Base-by-base conservation (phyloP, 2,329 filamentous ascomycete genomes). In the Penicillium capsulatum region DNA sequence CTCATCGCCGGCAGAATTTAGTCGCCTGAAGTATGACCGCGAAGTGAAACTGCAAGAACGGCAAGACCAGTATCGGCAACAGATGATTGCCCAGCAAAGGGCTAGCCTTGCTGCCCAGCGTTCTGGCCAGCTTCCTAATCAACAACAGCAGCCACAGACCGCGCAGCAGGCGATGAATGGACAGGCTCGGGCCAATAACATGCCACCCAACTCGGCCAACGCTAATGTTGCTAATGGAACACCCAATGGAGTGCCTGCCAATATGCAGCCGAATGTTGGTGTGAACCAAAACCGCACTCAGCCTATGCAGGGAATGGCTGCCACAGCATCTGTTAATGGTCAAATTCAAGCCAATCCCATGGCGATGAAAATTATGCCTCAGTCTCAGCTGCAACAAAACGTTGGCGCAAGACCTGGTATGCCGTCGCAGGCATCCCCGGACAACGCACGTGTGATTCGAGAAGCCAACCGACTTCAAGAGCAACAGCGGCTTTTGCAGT, bases 1-100 rank as follows among this genome's bases (percentile, higher is more conserved):
- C 35, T 76, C 89, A 58, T 94, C 90, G 0, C 92, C 92, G 0
- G 79, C 86, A 54, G 88, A 97, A 51, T 95, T 96, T 61, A 96
- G 90, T 59, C 76, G 86, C 36, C 75, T 96, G 59, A 89, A 92
- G 53, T 83, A 84, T 68, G 91, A 97, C 59, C 80, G 87, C 31
- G 91, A 97, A 54, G 75, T 90, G 58, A 79, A 80, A 57, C 57
- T 76, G 38, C 69, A 73, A 41, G 76, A 79, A 61, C 69, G 71
- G 42, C 71, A 76, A 54, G 70, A 77, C 57, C 71, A 76, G 44
- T 77, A 80, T 53, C 77, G 83, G 41, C 76, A 79, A 56, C 81
- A 85, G 60, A 74, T 84, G 58, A 66, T 77, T 46, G 69, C 72
- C 40, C 72, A 73, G 53, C 72, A 75, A 55, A 66, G 73, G 57